Percentiles rank a stretch among this genome's conserved stretches.
Evolutionary conservation across 2,329 filamentous ascomycete genomes (phyloP).

Genomic region (Sarocladium kiliense): DNA sequence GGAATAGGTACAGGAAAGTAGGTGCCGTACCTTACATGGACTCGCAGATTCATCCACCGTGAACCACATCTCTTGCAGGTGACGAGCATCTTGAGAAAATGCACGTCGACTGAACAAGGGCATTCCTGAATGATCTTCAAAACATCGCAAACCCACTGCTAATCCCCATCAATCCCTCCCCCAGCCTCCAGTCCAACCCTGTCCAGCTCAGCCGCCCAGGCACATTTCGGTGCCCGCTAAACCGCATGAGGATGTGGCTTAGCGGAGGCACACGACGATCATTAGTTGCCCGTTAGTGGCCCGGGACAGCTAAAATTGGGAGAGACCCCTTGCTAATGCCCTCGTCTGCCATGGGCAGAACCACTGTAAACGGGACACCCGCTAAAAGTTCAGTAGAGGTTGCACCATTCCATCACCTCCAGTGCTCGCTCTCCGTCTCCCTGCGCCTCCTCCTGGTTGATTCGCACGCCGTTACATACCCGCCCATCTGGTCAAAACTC

Average conservation of each 20-base stretch:
- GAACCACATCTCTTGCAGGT: too few relatives aligned
- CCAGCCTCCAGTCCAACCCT: neutral
- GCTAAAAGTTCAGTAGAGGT: neutral
- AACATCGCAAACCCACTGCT: too few relatives aligned
- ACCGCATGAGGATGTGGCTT: neutral
- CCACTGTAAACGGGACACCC: neutral
- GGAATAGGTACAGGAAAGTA: too few relatives aligned
- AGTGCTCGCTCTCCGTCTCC: neutral
- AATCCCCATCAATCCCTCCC: neutral
- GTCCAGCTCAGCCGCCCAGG: neutral
- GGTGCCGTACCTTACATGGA: too few relatives aligned
- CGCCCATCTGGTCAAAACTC: conserved; percentile 7
- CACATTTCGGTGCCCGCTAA: neutral
- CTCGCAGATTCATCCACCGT: too few relatives aligned
- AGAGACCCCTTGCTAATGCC: neutral
- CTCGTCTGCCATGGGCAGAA: neutral
- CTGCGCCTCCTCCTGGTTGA: neutral
- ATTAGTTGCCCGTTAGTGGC: neutral
- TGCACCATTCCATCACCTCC: neutral
- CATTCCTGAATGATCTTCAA: too few relatives aligned
- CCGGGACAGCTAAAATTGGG: neutral
- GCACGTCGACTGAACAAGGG: too few relatives aligned
- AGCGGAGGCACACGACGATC: conserved; percentile 2
- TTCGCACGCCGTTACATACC: neutral
- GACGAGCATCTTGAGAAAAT: too few relatives aligned